Evolutionary conservation across 148 eudicot species (phyloP), one percentile per base, ranked within the genome.

Genomic region (Rhododendron williamsianum): DNA sequence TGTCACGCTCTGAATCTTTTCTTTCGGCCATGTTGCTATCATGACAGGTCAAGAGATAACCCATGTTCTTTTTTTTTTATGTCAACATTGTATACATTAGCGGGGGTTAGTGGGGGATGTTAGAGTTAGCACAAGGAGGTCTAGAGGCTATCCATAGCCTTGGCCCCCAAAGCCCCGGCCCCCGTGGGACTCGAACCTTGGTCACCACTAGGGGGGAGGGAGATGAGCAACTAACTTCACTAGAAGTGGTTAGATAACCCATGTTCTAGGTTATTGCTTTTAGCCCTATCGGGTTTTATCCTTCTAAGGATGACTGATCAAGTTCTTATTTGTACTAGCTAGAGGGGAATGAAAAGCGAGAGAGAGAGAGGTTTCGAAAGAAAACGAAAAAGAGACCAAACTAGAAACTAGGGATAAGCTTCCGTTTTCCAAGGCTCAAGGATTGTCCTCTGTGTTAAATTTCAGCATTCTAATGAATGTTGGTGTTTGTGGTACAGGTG

Each of bases 401-500:
- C 81, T 46, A 78, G 81, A 30, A 48, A 78, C 19, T 80, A 6
- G 82, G 71, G 45, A 41, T 65, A 46, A 82, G 51, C 36, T 45
- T 82, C 48, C n/a, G 11, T 36, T 30, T 83, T 16, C 35, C 72
- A 43, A 6, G 23, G 54, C 38, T 19, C 54, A 43, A 23, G 46
- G 52, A 58, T 51, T 18, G 15, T 30, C 36, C 23, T 4, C 30
- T 49, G 19, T 36, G 21, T 52, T 74, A 36, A 8, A 48, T 13
- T 72, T 48, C 85, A 12, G 81, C 19, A 18, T 51, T 10, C 33
- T 73, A 33, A 82, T 58, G 35, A 49, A 67, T 65, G 56, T 27
- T 69, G 51, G 82, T 82, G 69, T 81, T 77, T 43, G 65, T 87
- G 83, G 12, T 84, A 67, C 91, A 97, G 99, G 98, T 97, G 83